A percentile compares a stretch with the other conserved stretches of the same genome.
These are phyloP conservation scores for Boletus vermiculosoides DNA, from an alignment of 768 basidiomycete genomes.

Conservation along the genomic window DNA sequence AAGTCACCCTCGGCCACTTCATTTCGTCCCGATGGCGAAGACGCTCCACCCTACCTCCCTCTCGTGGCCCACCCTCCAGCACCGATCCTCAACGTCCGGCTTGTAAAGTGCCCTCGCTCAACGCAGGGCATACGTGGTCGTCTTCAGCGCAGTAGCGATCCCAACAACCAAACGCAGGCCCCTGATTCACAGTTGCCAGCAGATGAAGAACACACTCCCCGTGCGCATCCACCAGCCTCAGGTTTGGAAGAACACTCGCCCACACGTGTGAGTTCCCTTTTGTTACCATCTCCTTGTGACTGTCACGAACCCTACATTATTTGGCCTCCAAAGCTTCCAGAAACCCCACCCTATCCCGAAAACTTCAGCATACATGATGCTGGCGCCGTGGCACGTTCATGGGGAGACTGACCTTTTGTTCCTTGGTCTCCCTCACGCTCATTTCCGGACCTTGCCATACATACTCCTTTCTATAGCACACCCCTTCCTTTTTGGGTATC, in stretches of 20 bases:
- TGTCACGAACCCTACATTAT: slow-evolving; percentile 6
- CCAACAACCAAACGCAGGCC: slow-evolving; percentile 1
- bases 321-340: slow-evolving; percentile 11
- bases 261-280: slow-evolving; percentile 16
- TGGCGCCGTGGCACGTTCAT: slow-evolving; percentile 35
- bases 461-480: slow-evolving; percentile 19
- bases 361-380: slow-evolving; percentile 31
- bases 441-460: slow-evolving; percentile 30
- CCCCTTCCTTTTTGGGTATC: slow-evolving; percentile 23
- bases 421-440: slow-evolving; percentile 27
- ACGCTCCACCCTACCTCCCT: slow-evolving; percentile 8
- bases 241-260: slow-evolving; percentile 3
- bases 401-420: slow-evolving; percentile 29
- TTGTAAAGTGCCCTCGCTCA: slow-evolving; percentile 17
- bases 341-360: slow-evolving; percentile 22
- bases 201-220: slow-evolving; percentile 3
- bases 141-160: slow-evolving; percentile 15
- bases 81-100: slow-evolving; percentile 26
- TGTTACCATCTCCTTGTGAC: not conserved
- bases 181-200: not conserved
- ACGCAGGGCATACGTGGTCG: slow-evolving; percentile 24
- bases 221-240: not conserved
- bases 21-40: slow-evolving; percentile 21
- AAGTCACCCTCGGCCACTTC: slow-evolving; percentile 25
- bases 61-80: not conserved